Evolutionary conservation across 176 grass and related monocot genomes (phyloP).

Genomic region (Carex scoparia): DNA sequence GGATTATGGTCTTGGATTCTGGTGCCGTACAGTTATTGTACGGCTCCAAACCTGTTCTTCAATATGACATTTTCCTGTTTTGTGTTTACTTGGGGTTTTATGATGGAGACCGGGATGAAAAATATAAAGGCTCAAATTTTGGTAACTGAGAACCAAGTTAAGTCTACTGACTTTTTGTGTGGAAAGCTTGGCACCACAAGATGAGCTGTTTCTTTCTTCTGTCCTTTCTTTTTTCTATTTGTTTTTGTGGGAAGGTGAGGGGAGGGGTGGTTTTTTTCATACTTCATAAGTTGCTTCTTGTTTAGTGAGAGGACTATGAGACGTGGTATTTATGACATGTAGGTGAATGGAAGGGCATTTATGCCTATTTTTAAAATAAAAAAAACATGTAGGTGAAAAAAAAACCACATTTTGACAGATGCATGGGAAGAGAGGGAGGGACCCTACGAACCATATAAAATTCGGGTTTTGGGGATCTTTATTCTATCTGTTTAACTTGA

Average conservation of each 20-base stretch:
- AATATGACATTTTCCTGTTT: not conserved
- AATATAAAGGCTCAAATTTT: not conserved
- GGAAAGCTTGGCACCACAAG: not conserved
- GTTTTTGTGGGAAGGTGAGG: not conserved
- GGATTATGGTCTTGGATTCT: not conserved
- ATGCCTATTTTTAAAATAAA: too few relatives aligned
- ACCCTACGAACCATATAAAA: not conserved
- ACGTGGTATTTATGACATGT: not conserved
- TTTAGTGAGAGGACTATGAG: not conserved
- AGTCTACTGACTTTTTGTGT: not conserved
- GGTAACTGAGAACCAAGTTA: not conserved
- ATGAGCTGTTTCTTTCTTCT: not conserved
- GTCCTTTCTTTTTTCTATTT: not conserved
- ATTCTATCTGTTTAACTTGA: not conserved
- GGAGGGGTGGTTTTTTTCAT: not conserved
- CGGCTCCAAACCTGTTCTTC: not conserved
- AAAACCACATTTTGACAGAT: not conserved
- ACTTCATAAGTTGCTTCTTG: not conserved
- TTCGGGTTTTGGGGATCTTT: not conserved
- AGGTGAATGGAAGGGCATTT: too few relatives aligned
- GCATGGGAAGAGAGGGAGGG: not conserved
- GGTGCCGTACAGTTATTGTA: not conserved
- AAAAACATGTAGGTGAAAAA: not conserved
- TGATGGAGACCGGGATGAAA: not conserved
- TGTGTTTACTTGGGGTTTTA: slow-evolving; percentile 2